Evolutionary conservation across 2,329 filamentous ascomycete genomes (phyloP).

Genomic region (Apiospora saccharicola): DNA sequence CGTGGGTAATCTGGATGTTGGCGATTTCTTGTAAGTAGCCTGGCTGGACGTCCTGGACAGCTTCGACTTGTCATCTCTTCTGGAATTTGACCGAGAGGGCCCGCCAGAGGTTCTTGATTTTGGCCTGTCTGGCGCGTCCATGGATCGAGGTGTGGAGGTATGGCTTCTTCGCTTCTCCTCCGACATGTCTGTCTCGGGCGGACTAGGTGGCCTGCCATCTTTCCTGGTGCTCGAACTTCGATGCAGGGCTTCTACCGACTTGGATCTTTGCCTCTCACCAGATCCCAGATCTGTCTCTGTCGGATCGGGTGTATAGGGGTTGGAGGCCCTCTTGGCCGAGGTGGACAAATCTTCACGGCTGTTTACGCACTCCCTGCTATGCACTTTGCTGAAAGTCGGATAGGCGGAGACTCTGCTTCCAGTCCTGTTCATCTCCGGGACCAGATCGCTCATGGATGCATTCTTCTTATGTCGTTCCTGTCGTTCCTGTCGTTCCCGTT

Average conservation of each 20-base stretch:
- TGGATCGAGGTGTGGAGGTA: conserved; percentile 43
- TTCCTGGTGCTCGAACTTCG: conserved; percentile 42
- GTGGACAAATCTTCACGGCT: conserved; percentile 61
- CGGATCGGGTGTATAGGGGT: conserved; percentile 72
- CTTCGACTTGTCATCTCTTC: conserved; percentile 58
- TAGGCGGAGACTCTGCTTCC: conserved; percentile 43
- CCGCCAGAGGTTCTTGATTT: conserved; percentile 54
- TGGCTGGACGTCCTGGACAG: conserved; percentile 65
- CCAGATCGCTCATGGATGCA: conserved; percentile 42
- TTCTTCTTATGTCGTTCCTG: conserved; percentile 39
- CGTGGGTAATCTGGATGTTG: conserved; percentile 37
- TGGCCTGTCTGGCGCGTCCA: conserved; percentile 48
- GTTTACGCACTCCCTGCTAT: conserved; percentile 85
- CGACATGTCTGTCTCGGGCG: conserved; percentile 69
- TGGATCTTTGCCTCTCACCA: conserved; percentile 55
- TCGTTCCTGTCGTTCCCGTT: conserved; percentile 30
- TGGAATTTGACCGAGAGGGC: conserved; percentile 53
- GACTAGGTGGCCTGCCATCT: conserved; percentile 65
- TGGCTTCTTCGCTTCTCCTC: conserved; percentile 50
- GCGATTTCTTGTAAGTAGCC: conserved; percentile 57
- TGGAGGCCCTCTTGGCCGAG: conserved; percentile 44
- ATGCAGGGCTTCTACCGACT: conserved; percentile 52
- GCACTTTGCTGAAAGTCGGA: conserved; percentile 67
- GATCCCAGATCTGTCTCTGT: conserved; percentile 76
- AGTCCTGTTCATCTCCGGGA: conserved; percentile 40